Conservation (phyloP, 2,329 filamentous ascomycete species). For the Fusarium haematococcum region DNA sequence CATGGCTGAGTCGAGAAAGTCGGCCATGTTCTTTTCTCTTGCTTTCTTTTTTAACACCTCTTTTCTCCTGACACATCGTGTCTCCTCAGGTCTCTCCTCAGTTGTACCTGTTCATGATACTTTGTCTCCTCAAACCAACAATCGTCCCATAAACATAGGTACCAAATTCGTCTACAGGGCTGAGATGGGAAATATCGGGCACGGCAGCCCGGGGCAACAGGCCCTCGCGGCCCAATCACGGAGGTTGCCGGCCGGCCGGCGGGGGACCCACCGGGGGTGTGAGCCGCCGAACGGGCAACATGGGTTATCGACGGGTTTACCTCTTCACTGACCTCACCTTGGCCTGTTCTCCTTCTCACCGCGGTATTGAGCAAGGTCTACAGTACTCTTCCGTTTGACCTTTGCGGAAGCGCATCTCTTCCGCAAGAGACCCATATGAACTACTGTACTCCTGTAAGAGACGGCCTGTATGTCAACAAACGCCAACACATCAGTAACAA, state of each 20-base stretch:
- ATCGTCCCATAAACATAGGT: neutral
- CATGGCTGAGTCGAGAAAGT: neutral
- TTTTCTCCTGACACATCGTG: neutral
- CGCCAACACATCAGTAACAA: neutral
- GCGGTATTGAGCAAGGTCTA: neutral
- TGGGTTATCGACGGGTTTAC: neutral
- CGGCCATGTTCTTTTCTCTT: neutral
- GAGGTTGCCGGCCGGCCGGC: constrained; percentile 35
- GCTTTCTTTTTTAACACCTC: neutral
- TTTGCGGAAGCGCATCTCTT: neutral
- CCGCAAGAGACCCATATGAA: constrained; percentile 4
- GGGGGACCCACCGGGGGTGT: constrained; percentile 17
- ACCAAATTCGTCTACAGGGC: constrained; percentile 18
- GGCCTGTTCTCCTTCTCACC: neutral
- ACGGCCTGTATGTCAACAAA: neutral
- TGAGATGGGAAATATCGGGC: constrained; percentile 22
- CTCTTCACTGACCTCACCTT: neutral
- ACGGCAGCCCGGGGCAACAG: constrained; percentile 20
- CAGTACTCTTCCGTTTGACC: neutral
- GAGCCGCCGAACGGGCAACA: neutral
- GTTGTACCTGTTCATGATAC: neutral
- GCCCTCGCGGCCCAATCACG: constrained; percentile 39
- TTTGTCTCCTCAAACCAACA: neutral
- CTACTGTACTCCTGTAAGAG: neutral
- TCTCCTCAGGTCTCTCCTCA: neutral